Percentiles rank a stretch among this genome's conserved stretches.
Evolutionary conservation across 805 yeast species (phyloP).

Genomic region (Limtongia smithiae): DNA sequence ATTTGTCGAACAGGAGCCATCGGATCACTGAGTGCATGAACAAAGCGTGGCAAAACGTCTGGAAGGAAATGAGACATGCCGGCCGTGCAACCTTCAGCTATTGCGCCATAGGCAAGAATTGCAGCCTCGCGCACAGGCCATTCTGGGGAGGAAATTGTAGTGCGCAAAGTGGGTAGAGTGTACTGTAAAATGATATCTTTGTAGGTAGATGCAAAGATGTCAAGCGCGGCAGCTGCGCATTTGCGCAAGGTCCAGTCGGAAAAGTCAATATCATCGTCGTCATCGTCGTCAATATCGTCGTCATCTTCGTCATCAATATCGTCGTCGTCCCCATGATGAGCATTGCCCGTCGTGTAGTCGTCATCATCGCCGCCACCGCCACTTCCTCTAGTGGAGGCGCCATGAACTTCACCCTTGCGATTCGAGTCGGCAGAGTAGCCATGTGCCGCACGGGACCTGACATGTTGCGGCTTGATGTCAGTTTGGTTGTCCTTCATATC

Average conservation of each 20-base stretch:
- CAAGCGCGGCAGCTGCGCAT: constrained; percentile 92
- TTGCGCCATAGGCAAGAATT: constrained; percentile 91
- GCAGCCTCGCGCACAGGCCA: constrained; percentile 95
- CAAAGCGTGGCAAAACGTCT: constrained; percentile 75
- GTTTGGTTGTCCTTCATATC: constrained; percentile 76
- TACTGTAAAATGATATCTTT: constrained; percentile 65
- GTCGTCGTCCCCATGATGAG: constrained; percentile 20
- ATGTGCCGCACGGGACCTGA: constrained; percentile 54
- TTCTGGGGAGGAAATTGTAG: constrained; percentile 59
- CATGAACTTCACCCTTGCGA: too few relatives aligned
- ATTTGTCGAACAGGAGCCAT: constrained; percentile 82
- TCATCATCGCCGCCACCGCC: constrained; percentile 23
- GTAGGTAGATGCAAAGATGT: constrained; percentile 63
- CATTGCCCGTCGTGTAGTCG: constrained; percentile 20
- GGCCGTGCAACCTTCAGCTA: constrained; percentile 82
- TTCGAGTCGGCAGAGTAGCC: too few relatives aligned
- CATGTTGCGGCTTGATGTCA: constrained; percentile 80
- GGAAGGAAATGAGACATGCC: constrained; percentile 68
- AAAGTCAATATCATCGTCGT: constrained; percentile 61
- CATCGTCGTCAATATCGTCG: constrained; percentile 69
- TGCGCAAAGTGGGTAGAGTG: constrained; percentile 72
- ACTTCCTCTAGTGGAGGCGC: too few relatives aligned
- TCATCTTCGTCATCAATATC: constrained; percentile 49
- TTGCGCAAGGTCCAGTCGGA: constrained; percentile 89
- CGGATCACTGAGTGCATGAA: constrained; percentile 67